phyloP scores from a whole-genome alignment of 306 rosid genomes.

The Citrullus colocynthis region DNA sequence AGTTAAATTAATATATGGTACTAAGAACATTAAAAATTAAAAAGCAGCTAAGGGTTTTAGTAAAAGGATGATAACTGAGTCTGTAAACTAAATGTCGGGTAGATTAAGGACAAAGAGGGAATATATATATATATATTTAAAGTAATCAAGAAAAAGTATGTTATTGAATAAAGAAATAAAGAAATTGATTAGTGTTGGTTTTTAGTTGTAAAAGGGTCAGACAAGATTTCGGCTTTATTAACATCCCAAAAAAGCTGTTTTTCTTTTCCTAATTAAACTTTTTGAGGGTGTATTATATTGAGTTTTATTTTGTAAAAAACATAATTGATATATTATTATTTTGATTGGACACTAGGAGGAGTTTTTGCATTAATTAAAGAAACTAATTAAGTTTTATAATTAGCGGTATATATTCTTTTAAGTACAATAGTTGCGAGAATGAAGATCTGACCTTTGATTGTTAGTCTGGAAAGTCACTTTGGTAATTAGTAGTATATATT shows the following conservation, averaged over 20 bases:
- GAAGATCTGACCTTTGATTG: no score
- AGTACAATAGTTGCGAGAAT: no score
- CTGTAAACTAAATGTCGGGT: not conserved
- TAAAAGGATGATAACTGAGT: not conserved
- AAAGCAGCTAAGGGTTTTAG: no score
- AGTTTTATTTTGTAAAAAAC: not conserved
- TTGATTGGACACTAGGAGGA: not conserved
- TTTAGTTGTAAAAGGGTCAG: not conserved
- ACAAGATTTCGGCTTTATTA: slow-evolving; percentile 1
- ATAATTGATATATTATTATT: no score
- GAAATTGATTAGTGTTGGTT: not conserved
- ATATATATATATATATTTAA: no score
- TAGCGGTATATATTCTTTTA: no score
- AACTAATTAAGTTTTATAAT: no score
- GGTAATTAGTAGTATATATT: no score
- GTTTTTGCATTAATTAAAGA: not conserved
- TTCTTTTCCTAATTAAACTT: not conserved
- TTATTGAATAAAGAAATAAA: not conserved
- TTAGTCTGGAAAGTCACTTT: no score
- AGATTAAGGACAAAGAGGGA: not conserved
- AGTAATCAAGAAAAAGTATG: not conserved
- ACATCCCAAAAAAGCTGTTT: not conserved
- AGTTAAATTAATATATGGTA: no score
- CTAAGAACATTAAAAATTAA: no score
- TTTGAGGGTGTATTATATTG: not conserved